These are phyloP conservation scores for Sclerotinia minor DNA, from an alignment of 2,329 filamentous ascomycete genomes.

Conservation along the genomic window DNA sequence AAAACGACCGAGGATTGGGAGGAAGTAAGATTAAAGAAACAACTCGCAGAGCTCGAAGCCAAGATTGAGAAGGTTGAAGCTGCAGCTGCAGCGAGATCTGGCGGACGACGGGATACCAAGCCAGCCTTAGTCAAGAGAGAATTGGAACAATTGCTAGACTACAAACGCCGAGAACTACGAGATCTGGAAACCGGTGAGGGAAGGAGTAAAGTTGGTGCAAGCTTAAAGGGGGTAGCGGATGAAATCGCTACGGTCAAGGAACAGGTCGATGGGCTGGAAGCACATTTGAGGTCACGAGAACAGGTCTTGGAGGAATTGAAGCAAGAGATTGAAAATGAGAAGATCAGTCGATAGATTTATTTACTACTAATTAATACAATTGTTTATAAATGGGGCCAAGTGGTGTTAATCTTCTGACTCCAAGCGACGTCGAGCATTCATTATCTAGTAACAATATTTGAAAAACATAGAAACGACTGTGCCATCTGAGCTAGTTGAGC, in stretches of 20 bases:
- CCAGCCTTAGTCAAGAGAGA: constrained; percentile 93
- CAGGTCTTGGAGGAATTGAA: constrained; percentile 73
- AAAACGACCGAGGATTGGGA: constrained; percentile 94
- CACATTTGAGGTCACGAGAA: constrained; percentile 75
- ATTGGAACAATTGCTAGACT: constrained; percentile 89
- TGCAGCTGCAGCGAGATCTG: constrained; percentile 63
- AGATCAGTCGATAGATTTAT: constrained; percentile 51
- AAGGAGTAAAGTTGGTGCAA: constrained; percentile 67
- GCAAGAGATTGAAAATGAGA: constrained; percentile 85
- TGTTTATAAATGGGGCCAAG: constrained; percentile 19
- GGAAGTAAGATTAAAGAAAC: constrained; percentile 90
- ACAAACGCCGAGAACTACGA: constrained; percentile 79
- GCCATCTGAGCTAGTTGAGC: background rate
- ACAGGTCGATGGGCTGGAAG: constrained; percentile 87
- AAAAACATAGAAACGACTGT: background rate
- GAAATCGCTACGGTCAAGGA: constrained; percentile 90
- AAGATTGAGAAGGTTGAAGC: constrained; percentile 83
- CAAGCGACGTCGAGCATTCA: background rate
- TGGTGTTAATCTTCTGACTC: constrained; percentile 6
- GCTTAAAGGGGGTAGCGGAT: constrained; percentile 74
- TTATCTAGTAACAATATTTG: background rate
- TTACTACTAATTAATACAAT: constrained; percentile 23
- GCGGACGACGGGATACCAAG: constrained; percentile 71
- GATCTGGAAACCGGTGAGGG: constrained; percentile 73
- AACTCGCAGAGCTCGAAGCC: constrained; percentile 83